Evolutionary conservation across 2,329 filamentous ascomycete genomes (phyloP), one percentile per base, ranked within the genome.

Genomic region (Calonectria honghensis): DNA sequence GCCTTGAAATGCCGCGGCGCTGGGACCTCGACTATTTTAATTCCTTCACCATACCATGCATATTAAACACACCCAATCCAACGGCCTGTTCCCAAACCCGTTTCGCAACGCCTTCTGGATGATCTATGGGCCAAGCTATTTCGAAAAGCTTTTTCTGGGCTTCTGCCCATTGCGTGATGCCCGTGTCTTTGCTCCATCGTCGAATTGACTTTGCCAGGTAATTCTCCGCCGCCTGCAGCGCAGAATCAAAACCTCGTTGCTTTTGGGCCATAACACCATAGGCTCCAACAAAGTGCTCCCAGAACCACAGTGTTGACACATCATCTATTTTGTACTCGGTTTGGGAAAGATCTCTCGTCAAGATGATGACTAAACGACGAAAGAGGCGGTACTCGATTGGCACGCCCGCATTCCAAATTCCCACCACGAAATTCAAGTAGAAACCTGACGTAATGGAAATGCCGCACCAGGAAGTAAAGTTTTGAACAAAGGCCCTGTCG

Each of bases 371-470:
- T 13, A 59, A 37, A 4, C 54, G 54, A 1, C 54, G 54, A 24
- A 59, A 59, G 7, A 59, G 54, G 54, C 54, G 54, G n/a, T 59
- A 37, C 18, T 59, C 54, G 14, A 59, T 59, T 24, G 54, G 54
- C 31, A 35, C 32, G 9, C 54, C 54, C 5, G 29, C 54, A 59
- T 59, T 59, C 54, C 54, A 59, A 32, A 59, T 14, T 24, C 54
- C 54, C 7, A 59, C 4, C 5, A 59, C 31, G 9, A 37, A 59
- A 14, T 59, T 59, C 31, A 59, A 59, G 54, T 59, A 59, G 5
- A 59, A 59, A 0, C 54, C 31, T 3, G 54, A 59, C 4, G 54
- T 59, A 37, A 59, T 59, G 16, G 54, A 29, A n/a, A 59, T 59
- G 11, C 54, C 54, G 18, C 54, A 59, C 54, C 54, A 59, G 7